Conservation (phyloP, 345 rosid genomes). For the Bruguiera parviflora region DNA sequence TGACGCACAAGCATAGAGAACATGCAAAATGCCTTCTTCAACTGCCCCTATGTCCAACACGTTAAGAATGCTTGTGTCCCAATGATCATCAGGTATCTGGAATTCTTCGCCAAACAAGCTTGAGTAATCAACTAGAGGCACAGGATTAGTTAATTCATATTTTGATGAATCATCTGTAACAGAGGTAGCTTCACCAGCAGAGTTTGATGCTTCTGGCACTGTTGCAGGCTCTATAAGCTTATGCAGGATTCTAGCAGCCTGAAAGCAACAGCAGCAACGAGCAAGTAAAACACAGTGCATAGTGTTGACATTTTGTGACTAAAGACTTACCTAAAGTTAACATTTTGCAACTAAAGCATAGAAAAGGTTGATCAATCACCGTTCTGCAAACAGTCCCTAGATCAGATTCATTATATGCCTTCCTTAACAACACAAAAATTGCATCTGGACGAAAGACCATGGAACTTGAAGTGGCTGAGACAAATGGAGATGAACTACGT, state of each 20-base stretch:
- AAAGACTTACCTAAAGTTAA: conserved; percentile 2
- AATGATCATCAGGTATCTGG: conserved; percentile 43
- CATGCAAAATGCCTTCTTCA: conserved; percentile 83
- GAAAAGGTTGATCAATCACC: conserved; percentile 37
- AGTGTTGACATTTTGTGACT: conserved; percentile 11
- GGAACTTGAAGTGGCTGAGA: conserved; percentile 44
- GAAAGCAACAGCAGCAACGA: conserved; percentile 19
- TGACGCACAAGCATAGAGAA: conserved; percentile 82
- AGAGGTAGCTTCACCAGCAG: conserved; percentile 35
- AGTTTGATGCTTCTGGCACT: conserved; percentile 33
- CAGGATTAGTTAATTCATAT: conserved; percentile 36
- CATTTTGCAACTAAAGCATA: conserved; percentile 15
- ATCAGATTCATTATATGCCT: conserved; percentile 62
- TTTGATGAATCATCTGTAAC: conserved; percentile 41
- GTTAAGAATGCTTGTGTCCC: conserved; percentile 51
- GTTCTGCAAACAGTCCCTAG: conserved; percentile 56
- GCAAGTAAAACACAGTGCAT: conserved; percentile 8
- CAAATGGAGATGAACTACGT: conserved; percentile 42
- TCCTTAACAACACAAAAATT: conserved; percentile 57
- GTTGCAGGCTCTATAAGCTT: conserved; percentile 48
- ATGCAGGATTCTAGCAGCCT: conserved; percentile 65
- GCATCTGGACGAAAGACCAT: conserved; percentile 61
- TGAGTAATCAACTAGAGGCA: conserved; percentile 51
- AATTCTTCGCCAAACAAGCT: conserved; percentile 73
- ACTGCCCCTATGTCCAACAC: conserved; percentile 64